Conservation (phyloP, 805 yeast genomes). For the Metschnikowia lachancei region DNA sequence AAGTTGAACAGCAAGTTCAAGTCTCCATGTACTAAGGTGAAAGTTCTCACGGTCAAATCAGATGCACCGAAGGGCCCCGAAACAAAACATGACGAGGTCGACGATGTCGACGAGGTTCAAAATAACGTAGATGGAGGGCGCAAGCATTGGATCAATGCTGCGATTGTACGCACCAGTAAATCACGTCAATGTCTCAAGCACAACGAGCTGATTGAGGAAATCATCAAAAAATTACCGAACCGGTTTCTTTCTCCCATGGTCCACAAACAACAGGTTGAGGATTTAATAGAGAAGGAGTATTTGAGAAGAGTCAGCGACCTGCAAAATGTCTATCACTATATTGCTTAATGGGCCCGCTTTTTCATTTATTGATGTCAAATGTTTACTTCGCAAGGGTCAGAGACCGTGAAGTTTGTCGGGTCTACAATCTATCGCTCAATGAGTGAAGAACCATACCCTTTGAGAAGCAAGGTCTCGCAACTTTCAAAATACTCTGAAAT, state of each 20-base stretch:
- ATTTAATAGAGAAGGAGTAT: conserved; percentile 77
- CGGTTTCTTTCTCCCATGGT: conserved; percentile 70
- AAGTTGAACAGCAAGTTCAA: conserved; percentile 65
- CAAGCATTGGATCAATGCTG: conserved; percentile 72
- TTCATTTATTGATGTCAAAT: too few species aligned
- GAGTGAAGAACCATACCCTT: too few species aligned
- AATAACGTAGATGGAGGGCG: conserved; percentile 61
- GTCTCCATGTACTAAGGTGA: conserved; percentile 65
- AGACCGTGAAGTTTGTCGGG: too few species aligned
- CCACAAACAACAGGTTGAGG: conserved; percentile 68
- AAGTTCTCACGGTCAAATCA: conserved; percentile 63
- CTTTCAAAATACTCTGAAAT: too few species aligned
- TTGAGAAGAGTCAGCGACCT: conserved; percentile 66
- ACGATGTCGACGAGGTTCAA: conserved; percentile 54
- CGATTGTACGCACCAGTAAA: conserved; percentile 86
- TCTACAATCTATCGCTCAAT: too few species aligned
- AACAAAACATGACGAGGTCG: conserved; percentile 48
- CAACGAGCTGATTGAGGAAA: conserved; percentile 64
- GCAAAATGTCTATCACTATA: conserved; percentile 58
- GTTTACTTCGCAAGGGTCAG: too few species aligned
- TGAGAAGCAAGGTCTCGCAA: too few species aligned
- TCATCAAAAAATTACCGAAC: conserved; percentile 53
- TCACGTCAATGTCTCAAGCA: conserved; percentile 60
- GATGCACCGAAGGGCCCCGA: conserved; percentile 31
- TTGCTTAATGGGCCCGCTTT: conserved; percentile 51